Base-by-base conservation (phyloP, 192 early-diverging fungal species). In the Borealophlyctis nickersoniae region DNA sequence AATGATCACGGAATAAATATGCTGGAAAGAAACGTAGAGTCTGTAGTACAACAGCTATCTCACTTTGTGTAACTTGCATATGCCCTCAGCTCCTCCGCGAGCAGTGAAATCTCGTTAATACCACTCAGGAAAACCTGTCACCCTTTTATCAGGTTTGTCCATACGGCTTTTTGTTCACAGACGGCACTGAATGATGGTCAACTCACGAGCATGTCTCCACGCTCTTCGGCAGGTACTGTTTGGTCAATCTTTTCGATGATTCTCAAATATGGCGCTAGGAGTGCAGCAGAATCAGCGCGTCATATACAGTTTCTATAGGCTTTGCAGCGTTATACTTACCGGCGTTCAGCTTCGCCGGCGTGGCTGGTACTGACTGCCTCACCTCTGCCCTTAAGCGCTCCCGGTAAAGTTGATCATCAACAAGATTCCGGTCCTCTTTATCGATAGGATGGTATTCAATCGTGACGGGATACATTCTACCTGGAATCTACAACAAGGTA, bases 91-190 rank as follows among this genome's bases (percentile, higher is more conserved):
- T 82, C 84, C 27, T 88, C 81, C 2, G 64, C 74, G 2, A 88
- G 49, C 2, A 67, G 62, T 30, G 71, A 64, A 27, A 88, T 88
- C 61, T 88, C 86, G 60, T 88, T 83, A 55, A 88, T 83, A 2
- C 86, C 86, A 24, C 79, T 80, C 52, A 88, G 63, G 63, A 88
- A 88, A 4, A 91, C 89, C 14, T 81, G 78, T 22, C 74, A 74
- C 66, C 89, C n/a, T n/a, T n/a, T n/a, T n/a, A n/a, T 88, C n/a
- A 84, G 81, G 13, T 78, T 72, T 3, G 87, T 79, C 2, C 85
- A 81, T 31, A 91, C 62, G n/a, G n/a, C n/a, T n/a, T n/a, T 24
- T 29, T 56, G 36, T 45, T 45, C 19, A 45, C 19, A 45, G 7
- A 7, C 22, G 74, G 76, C 0, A 62, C 74, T 2, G 65, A 30